phyloP scores from a whole-genome alignment of 1,284 basidiomycete species.

The Ustilago bromivora region DNA sequence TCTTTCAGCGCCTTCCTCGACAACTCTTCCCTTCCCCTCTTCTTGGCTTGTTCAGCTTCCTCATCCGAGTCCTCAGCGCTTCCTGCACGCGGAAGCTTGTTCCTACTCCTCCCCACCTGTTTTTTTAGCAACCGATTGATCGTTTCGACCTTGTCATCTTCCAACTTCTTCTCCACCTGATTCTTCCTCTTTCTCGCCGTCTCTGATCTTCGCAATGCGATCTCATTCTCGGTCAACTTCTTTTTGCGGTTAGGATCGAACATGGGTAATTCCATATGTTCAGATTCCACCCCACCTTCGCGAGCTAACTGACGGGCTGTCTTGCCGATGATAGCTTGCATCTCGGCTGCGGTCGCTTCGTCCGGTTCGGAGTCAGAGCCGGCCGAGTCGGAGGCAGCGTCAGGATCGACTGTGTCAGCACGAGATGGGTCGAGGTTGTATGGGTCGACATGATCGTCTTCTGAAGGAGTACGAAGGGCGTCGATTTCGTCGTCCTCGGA shows the following conservation, averaged over 20 bases:
- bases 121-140: constrained; percentile 92
- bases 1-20: constrained; percentile 43
- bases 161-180: constrained; percentile 86
- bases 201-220: constrained; percentile 84
- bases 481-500: constrained; percentile 36
- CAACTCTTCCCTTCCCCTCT: constrained; percentile 29
- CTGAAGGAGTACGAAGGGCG: constrained; percentile 3
- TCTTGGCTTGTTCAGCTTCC: constrained; percentile 23
- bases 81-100: constrained; percentile 46
- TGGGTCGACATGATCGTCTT: constrained; percentile 14
- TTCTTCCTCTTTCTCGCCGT: constrained; percentile 86
- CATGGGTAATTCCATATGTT: constrained; percentile 61
- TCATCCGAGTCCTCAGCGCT: constrained; percentile 34
- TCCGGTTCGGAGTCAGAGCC: constrained; percentile 37
- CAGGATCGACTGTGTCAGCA: constrained; percentile 6
- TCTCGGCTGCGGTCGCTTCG: constrained; percentile 42
- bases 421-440: constrained; percentile 17
- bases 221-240: constrained; percentile 82
- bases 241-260: constrained; percentile 75
- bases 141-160: constrained; percentile 89
- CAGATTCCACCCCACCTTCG: constrained; percentile 43
- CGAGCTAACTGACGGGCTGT: constrained; percentile 66
- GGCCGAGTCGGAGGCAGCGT: constrained; percentile 13
- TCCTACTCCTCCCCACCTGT: constrained; percentile 64
- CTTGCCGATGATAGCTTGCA: constrained; percentile 50